A percentile compares a stretch with the other conserved stretches of the same genome.
Evolutionary conservation across 2,329 filamentous ascomycete species (phyloP).

Genomic region (Sclerotinia borealis): DNA sequence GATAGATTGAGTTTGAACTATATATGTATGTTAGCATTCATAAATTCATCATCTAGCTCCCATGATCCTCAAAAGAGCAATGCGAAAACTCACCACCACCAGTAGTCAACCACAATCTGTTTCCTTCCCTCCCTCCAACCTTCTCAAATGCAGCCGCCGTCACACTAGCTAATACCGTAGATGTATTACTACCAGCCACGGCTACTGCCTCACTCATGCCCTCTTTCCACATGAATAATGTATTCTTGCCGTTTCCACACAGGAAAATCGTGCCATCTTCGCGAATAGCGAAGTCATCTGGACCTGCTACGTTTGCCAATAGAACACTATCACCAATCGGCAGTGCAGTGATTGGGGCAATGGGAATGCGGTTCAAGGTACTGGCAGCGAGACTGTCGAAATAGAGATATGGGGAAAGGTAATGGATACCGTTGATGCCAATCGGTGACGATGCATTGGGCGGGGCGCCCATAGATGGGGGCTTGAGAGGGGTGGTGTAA

Average conservation of each 20-base stretch:
- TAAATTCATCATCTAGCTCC: neutral
- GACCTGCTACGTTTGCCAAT: neutral
- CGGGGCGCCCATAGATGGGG: conserved; percentile 20
- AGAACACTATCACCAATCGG: neutral
- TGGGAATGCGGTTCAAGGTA: neutral
- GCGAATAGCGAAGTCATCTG: conserved; percentile 17
- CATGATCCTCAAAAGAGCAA: neutral
- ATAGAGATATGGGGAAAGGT: conserved; percentile 20
- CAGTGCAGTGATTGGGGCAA: neutral
- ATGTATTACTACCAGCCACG: conserved; percentile 13
- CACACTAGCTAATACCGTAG: conserved; percentile 16
- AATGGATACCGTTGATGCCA: conserved; percentile 28
- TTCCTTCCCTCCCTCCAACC: neutral
- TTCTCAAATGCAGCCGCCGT: conserved; percentile 18
- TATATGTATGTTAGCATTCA: neutral
- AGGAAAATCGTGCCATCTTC: conserved; percentile 15
- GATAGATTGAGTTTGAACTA: neutral
- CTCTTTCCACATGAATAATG: conserved; percentile 4
- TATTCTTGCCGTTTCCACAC: conserved; percentile 11
- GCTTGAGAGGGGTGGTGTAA: conserved; percentile 24
- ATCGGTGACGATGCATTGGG: conserved; percentile 9
- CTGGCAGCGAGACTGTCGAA: conserved; percentile 23
- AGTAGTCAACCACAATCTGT: conserved; percentile 17
- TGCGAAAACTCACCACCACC: conserved; percentile 14
- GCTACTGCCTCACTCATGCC: neutral